Evolutionary conservation across 2,329 filamentous ascomycete species (phyloP).

Genomic region (Parastagonospora avenae): DNA sequence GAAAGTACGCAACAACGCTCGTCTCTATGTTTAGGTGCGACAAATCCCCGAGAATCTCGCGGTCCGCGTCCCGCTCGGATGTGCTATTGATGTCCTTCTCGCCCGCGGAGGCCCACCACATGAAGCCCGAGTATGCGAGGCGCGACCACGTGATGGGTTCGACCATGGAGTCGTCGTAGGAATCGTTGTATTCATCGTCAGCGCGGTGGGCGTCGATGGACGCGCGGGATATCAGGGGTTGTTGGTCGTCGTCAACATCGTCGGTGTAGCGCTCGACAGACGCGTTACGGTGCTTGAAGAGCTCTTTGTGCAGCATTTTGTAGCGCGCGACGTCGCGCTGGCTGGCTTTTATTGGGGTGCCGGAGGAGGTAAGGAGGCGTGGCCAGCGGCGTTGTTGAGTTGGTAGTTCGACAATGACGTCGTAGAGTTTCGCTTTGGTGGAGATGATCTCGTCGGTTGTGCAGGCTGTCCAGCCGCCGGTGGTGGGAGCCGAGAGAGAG

Average conservation of each 20-base stretch:
- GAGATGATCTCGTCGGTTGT: constrained; percentile 93
- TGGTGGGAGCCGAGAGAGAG: constrained; percentile 65
- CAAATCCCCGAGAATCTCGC: constrained; percentile 51
- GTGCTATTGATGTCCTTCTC: constrained; percentile 66
- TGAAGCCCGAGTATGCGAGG: constrained; percentile 80
- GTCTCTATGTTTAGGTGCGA: constrained; percentile 64
- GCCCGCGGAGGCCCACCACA: constrained; percentile 88
- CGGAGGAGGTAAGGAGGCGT: constrained; percentile 68
- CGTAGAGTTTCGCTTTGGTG: constrained; percentile 85
- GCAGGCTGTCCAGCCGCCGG: constrained; percentile 84
- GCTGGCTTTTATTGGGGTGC: constrained; percentile 76
- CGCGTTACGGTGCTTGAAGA: constrained; percentile 36
- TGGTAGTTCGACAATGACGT: constrained; percentile 84
- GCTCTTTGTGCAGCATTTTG: constrained; percentile 43
- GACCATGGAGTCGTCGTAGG: constrained; percentile 49
- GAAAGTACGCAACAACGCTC: constrained; percentile 79
- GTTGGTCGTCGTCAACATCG: constrained; percentile 31
- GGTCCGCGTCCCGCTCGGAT: constrained; percentile 60
- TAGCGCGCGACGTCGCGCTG: constrained; percentile 86
- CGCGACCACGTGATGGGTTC: constrained; percentile 69
- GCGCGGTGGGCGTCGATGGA: constrained; percentile 33
- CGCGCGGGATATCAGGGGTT: constrained; percentile 25
- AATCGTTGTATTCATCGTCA: constrained; percentile 44
- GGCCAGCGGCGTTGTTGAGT: constrained; percentile 77
- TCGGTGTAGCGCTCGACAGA: constrained; percentile 13